A percentile compares a stretch with the other conserved stretches of the same genome.
Evolutionary conservation across 2,329 filamentous ascomycete species (phyloP).

Genomic region (Epichloe typhina): DNA sequence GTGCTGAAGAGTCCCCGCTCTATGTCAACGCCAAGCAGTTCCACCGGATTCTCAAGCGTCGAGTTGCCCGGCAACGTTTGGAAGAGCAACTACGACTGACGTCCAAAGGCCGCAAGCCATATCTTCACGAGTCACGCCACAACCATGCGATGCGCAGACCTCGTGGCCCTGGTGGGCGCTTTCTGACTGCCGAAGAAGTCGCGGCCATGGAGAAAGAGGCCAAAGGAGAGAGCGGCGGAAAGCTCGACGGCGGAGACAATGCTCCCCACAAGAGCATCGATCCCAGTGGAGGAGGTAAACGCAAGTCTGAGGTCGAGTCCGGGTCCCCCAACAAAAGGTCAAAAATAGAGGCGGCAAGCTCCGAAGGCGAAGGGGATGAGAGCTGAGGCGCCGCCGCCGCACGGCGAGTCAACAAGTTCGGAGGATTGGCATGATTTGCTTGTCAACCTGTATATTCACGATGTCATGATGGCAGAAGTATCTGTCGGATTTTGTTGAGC

Average conservation of each 20-base stretch:
- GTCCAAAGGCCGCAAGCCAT: conserved; percentile 90
- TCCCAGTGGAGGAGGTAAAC: conserved; percentile 39
- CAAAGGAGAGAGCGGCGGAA: conserved; percentile 27
- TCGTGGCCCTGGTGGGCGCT: conserved; percentile 83
- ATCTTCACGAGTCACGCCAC: conserved; percentile 91
- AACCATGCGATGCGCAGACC: conserved; percentile 97
- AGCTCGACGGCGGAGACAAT: conserved; percentile 16
- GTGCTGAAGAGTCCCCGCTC: conserved; percentile 78
- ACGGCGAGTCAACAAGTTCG: background rate
- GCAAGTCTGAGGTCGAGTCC: conserved; percentile 42
- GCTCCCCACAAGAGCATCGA: conserved; percentile 13
- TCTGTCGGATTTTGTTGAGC: conserved; percentile 5
- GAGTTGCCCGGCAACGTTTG: conserved; percentile 82
- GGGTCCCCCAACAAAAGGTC: conserved; percentile 42
- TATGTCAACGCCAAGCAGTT: conserved; percentile 99
- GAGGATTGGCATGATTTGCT: conserved; percentile 1
- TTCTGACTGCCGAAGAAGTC: conserved; percentile 92
- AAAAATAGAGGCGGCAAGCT: conserved; percentile 33
- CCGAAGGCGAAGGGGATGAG: conserved; percentile 22
- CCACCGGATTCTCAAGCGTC: conserved; percentile 86
- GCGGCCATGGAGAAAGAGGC: conserved; percentile 65
- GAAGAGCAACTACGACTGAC: conserved; percentile 88
- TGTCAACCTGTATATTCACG: conserved; percentile 17
- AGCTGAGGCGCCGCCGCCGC: conserved; percentile 1
- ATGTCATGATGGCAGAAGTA: conserved; percentile 22